A percentile compares a stretch with the other conserved stretches of the same genome.
These are phyloP conservation scores for Rhodofomes roseus DNA, from an alignment of 1,284 basidiomycete genomes.

Conservation along the genomic window DNA sequence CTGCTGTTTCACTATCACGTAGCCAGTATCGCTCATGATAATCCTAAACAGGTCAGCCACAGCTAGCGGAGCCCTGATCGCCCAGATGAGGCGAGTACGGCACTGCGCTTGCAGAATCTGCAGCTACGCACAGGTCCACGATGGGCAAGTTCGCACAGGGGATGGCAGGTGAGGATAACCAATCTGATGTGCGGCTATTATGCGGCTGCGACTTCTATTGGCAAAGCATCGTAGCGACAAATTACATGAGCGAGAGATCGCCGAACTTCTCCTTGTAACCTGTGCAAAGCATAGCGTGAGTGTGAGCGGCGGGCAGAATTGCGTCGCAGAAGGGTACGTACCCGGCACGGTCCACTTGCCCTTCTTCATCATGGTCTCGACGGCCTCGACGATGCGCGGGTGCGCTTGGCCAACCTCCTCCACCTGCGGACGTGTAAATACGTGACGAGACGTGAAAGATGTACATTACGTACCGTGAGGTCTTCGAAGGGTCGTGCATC, in stretches of 20 bases:
- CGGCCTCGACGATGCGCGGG: constrained; percentile 88
- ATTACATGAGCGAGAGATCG: constrained; percentile 85
- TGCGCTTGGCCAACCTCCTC: constrained; percentile 92
- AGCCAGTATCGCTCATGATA: neutral
- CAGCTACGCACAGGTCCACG: no score
- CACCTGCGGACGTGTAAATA: constrained; percentile 41
- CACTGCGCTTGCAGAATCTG: no score
- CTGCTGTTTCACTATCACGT: no score
- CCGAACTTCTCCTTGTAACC: constrained; percentile 94
- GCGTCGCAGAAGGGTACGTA: constrained; percentile 30
- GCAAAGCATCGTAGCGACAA: constrained; percentile 10
- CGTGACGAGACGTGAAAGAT: neutral
- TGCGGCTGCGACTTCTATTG: constrained; percentile 20
- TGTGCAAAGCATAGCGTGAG: constrained; percentile 24
- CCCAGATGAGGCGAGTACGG: neutral
- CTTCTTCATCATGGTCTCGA: constrained; percentile 98
- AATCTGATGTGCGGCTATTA: neutral
- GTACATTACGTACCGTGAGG: constrained; percentile 66
- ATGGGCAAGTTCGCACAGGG: neutral
- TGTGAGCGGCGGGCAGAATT: constrained; percentile 6
- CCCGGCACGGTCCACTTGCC: constrained; percentile 98
- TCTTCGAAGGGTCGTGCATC: constrained; percentile 97
- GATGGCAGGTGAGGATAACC: neutral
- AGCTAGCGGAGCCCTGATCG: neutral
- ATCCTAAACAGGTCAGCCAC: neutral